phyloP scores from a whole-genome alignment of 345 rosid species.

The Aquilaria malaccensis region DNA sequence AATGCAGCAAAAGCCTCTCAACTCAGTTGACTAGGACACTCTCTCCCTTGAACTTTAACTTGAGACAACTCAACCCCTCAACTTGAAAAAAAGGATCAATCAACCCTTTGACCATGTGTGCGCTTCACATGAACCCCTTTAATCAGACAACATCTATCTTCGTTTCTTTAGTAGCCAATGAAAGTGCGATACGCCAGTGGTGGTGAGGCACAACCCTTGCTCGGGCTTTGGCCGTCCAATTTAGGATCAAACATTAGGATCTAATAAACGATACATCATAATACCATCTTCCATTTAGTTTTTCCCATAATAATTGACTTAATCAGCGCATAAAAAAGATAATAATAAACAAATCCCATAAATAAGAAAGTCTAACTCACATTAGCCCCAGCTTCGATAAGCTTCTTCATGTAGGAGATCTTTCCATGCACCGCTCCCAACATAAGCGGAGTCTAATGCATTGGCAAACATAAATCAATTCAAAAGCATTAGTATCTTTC shows the following conservation, averaged over 20 bases:
- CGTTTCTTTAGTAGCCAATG: too few species aligned
- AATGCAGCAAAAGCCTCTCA: too few species aligned
- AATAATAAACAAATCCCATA: not conserved
- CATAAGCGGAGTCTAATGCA: conserved; percentile 85
- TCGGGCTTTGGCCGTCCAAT: too few species aligned
- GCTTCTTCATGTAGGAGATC: conserved; percentile 69
- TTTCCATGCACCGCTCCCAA: conserved; percentile 95
- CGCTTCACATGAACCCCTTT: too few species aligned
- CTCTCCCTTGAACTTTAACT: too few species aligned
- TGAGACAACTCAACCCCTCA: too few species aligned
- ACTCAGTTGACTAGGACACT: too few species aligned
- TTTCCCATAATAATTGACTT: not conserved
- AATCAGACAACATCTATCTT: too few species aligned
- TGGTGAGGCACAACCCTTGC: too few species aligned
- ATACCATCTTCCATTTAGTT: conserved; percentile 1
- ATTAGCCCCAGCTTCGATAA: conserved; percentile 87
- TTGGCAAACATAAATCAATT: conserved; percentile 14
- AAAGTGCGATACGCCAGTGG: too few species aligned
- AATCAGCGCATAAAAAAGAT: not conserved
- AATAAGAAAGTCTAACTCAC: conserved; percentile 32
- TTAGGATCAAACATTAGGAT: conserved; percentile 82
- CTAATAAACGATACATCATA: conserved; percentile 28
- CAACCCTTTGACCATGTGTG: too few species aligned
- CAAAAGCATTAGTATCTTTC: not conserved
- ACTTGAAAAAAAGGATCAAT: too few species aligned